Evolutionary conservation across 176 grass and related monocot species (phyloP), one percentile per base, ranked within the genome.

Genomic region (Oryza longistaminata): DNA sequence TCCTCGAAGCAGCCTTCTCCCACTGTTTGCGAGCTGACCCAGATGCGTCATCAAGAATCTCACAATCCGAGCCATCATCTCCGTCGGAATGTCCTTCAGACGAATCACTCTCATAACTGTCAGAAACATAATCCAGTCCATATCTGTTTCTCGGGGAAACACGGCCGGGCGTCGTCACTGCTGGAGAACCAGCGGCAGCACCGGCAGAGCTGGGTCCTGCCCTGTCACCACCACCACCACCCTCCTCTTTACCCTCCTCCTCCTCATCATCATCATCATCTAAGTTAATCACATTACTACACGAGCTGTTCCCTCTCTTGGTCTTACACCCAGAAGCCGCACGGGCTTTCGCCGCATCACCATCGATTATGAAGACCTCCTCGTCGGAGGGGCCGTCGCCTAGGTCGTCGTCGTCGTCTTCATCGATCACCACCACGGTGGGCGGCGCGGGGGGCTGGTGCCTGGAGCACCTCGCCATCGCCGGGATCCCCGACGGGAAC

Each of bases 261-360:
- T 95, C 88, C 0, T 82, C 92, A 0, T 98, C 96, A 14, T 95
- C 88, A 15, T 95, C 88, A 6, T 98, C 96, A 81, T 95, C 96
- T 78, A 99, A 73, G 68, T 86, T 83, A 70, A 99, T 96, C 67
- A 98, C 89, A 74, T 87, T 88, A 87, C 83, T 74, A 25, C 81
- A 50, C 12, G 31, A 88, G 40, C 19, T 70, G 52, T 43, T 83
- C 45, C 73, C 71, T 75, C 82, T 88, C 66, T 81, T 89, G 26
- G 34, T 83, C 27, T 13, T 79, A 40, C 64, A 86, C 25, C 45
- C 81, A 61, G 83, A 68, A n/a, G 46, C 11, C 14, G 53, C 39
- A 29, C 55, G 26, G 72, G 81, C 92, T 68, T 83, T 92, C 46
- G 27, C 79, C 3, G 62, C 17, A 5, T 31, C 35, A 26, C 39